These are phyloP conservation scores for Isatis tinctoria DNA, from an alignment of 345 rosid species.

Conservation along the genomic window DNA sequence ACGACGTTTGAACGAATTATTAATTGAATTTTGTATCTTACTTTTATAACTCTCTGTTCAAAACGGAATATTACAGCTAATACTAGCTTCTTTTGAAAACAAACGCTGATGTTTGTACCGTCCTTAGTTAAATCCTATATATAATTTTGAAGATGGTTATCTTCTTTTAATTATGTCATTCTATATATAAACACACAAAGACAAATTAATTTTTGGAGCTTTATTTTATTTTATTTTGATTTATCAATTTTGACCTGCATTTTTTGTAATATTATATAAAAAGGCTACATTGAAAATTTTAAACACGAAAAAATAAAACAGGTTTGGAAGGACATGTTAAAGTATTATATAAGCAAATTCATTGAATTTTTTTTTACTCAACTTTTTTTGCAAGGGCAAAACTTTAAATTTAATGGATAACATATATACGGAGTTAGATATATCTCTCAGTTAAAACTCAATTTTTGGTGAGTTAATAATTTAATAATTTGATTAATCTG, in stretches of 20 bases:
- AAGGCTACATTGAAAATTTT: background rate
- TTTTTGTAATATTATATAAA: background rate
- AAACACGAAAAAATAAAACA: background rate
- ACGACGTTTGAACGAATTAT: background rate
- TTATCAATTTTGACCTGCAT: background rate
- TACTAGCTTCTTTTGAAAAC: background rate
- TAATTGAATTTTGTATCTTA: background rate
- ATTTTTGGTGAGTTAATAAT: background rate
- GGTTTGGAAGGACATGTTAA: no score
- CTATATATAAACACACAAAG: no score
- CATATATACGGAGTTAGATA: background rate
- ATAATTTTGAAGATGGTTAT: background rate
- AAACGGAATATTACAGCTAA: background rate
- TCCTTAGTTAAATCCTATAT: background rate
- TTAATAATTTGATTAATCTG: background rate
- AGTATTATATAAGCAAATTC: no score
- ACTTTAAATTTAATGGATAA: background rate
- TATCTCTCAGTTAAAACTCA: background rate
- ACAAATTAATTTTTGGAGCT: background rate
- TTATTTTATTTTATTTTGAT: background rate
- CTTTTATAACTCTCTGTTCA: background rate
- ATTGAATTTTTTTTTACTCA: background rate
- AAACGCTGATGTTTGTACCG: background rate
- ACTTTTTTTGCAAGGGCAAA: background rate
- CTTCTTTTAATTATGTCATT: background rate